Percentiles rank a stretch among this genome's conserved stretches.
These are phyloP conservation scores for Clathrospora elynae DNA, from an alignment of 2,329 filamentous ascomycete genomes.

Conservation along the genomic window DNA sequence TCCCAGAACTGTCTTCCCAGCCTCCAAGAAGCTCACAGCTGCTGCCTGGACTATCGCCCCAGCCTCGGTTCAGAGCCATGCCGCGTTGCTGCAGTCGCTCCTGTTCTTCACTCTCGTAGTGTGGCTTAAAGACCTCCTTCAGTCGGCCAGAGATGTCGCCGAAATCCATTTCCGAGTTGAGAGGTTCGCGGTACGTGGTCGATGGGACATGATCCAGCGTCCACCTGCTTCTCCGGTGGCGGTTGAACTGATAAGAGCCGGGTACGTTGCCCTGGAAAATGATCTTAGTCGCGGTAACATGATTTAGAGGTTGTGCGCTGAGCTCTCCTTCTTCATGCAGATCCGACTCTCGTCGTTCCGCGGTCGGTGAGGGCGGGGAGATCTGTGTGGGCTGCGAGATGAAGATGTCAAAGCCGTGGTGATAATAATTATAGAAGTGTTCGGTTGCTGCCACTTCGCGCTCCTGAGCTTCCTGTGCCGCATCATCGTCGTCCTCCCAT, in stretches of 20 bases:
- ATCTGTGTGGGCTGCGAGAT: slow-evolving; percentile 72
- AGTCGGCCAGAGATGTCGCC: slow-evolving; percentile 68
- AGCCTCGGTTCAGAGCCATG: slow-evolving; percentile 89
- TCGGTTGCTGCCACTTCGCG: slow-evolving; percentile 67
- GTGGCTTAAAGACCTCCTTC: slow-evolving; percentile 70
- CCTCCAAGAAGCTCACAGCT: slow-evolving; percentile 69
- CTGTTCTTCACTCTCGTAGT: slow-evolving; percentile 62
- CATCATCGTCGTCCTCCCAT: slow-evolving; percentile 52
- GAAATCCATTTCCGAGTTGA: slow-evolving; percentile 72
- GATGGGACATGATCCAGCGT: slow-evolving; percentile 62
- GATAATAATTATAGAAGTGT: slow-evolving; percentile 94
- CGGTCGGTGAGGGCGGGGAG: slow-evolving; percentile 57
- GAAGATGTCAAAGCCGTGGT: slow-evolving; percentile 90
- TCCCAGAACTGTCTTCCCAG: slow-evolving; percentile 72
- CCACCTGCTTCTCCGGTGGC: slow-evolving; percentile 89
- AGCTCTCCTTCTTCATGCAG: slow-evolving; percentile 33
- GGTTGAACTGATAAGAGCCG: slow-evolving; percentile 95
- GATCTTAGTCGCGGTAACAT: slow-evolving; percentile 86
- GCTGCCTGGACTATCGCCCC: slow-evolving; percentile 88
- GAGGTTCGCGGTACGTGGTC: slow-evolving; percentile 50
- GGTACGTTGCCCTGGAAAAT: slow-evolving; percentile 93
- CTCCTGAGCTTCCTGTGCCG: slow-evolving; percentile 63
- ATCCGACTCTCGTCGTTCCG: slow-evolving; percentile 56
- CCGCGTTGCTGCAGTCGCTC: slow-evolving; percentile 60
- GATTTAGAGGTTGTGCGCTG: slow-evolving; percentile 55